Conservation (phyloP, 163 green algal species). For the Chlamydomonas reinhardtii region DNA sequence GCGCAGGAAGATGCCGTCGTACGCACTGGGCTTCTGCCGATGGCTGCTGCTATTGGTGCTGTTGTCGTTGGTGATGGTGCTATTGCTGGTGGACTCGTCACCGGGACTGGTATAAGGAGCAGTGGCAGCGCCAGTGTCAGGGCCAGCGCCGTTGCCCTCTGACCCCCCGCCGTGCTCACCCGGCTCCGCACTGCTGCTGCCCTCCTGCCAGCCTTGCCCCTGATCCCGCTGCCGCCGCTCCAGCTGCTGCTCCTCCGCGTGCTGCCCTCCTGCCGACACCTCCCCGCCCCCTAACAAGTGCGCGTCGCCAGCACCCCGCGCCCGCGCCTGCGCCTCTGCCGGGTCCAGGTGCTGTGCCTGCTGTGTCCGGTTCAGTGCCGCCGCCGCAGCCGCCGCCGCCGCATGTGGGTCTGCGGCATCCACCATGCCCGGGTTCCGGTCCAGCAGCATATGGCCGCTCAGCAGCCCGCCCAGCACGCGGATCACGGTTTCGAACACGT, state of each 20-base stretch:
- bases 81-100: too few relatives aligned
- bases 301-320: too few relatives aligned
- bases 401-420: not conserved
- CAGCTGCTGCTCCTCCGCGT: not conserved
- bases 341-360: too few relatives aligned
- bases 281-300: too few relatives aligned
- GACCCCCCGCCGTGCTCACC: too few relatives aligned
- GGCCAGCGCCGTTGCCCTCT: not conserved
- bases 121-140: not conserved
- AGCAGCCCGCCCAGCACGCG: constrained; percentile 90
- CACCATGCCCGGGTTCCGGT: constrained; percentile 49
- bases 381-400: too few relatives aligned
- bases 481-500: constrained; percentile 96
- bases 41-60: not conserved
- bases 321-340: too few relatives aligned
- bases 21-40: constrained; percentile 50
- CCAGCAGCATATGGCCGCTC: constrained; percentile 81
- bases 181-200: too few relatives aligned
- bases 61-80: not conserved
- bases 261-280: too few relatives aligned
- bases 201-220: too few relatives aligned
- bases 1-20: constrained; percentile 80
- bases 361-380: too few relatives aligned
- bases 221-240: not conserved
- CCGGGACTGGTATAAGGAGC: too few relatives aligned